Base-by-base conservation (phyloP, 2,329 filamentous ascomycete species). In the Sarocladiaceae sp. region DNA sequence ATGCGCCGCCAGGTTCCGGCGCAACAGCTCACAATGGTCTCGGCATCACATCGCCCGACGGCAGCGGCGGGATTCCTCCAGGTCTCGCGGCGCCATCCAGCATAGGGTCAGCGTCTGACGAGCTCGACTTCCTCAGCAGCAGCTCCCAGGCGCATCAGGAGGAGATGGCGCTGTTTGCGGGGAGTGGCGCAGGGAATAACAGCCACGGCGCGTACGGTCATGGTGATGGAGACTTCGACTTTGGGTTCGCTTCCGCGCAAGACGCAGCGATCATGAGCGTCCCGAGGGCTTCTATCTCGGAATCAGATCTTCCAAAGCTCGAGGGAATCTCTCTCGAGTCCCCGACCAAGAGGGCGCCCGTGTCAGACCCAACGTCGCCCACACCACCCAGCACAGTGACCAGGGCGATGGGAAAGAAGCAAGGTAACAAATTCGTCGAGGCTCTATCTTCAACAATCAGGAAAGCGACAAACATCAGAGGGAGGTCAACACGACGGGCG, bases 251-350 rank as follows among this genome's bases (percentile, higher is more conserved):
- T 5, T 32, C 41, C 23, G 41, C 40, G 29, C 40, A 40, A 20
- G 9, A 19, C n/a, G 10, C 20, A 6, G 23, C 43, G 10, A 45
- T 37, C 19, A 34, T 26, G 21, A 37, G n/a, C 32, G 43, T 6
- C 52, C 55, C 15, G 52, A 53, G 24, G 47, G 63, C 57, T 19
- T 69, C 67, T 46, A 67, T 73, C 56, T 72, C 69, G 3, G 69
- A 73, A 48, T 67, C 67, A 29, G 69, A 72, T 51, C 58, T 73
- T n/a, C 61, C 69, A 7, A 60, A 63, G 23, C 60, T 73, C 3
- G 68, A 72, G 50, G 65, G 65, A n/a, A 72, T 73, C 49, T 68
- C 67, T n/a, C 51, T 72, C 20, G 63, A 64, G 46, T 66, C 63
- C 7, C 62, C 64, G 18, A 55, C 47, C 11, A 58, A 61, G 45